Evolutionary conservation across 2,329 filamentous ascomycete genomes (phyloP), one percentile per base, ranked within the genome.

Genomic region (Verticillium albo-atrum): DNA sequence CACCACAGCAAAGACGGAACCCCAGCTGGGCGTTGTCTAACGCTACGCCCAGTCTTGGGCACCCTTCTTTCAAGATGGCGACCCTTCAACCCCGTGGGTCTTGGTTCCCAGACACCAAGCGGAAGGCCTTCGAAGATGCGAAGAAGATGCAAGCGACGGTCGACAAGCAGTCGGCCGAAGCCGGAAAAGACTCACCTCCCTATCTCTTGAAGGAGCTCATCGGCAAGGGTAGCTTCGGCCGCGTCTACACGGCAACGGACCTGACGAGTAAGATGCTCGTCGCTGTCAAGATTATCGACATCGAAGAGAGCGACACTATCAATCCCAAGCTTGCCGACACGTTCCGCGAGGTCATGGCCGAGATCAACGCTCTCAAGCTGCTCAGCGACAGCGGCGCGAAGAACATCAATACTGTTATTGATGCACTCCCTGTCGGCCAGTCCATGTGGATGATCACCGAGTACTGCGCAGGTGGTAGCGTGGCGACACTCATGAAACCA

Each of bases 371-470:
- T 26, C 77, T 96, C 55, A 86, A 90, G 67, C 79, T 90, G 60
- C 79, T 96, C 56, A 87, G 88, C 68, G 88, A 91, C 65, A 89
- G 83, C 64, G 88, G 87, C 54, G 90, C 90, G 20, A 83, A 84
- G 65, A 94, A 94, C 69, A 87, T 96, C 75, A 95, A 94, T 70
- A 83, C 88, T 66, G 89, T 94, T 56, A 87, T 93, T 66, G 90
- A 93, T 65, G 90, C 90, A 4, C 81, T 93, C 23, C 86, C 89
- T 9, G 86, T 94, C 37, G 89, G 89, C 50, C 87, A 89, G 66
- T 85, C 91, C 61, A 88, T 96, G 77, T 96, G 91, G 91, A 91
- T 95, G 78, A 86, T 95, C 59, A 93, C 89, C 61, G 90, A 95
- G 74, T 92, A 93, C 72, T 93, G 91, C 67, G 90, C 89, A 6